Base-by-base conservation (phyloP, 2,329 filamentous ascomycete genomes). In the Lachnellula subtilissima region DNA sequence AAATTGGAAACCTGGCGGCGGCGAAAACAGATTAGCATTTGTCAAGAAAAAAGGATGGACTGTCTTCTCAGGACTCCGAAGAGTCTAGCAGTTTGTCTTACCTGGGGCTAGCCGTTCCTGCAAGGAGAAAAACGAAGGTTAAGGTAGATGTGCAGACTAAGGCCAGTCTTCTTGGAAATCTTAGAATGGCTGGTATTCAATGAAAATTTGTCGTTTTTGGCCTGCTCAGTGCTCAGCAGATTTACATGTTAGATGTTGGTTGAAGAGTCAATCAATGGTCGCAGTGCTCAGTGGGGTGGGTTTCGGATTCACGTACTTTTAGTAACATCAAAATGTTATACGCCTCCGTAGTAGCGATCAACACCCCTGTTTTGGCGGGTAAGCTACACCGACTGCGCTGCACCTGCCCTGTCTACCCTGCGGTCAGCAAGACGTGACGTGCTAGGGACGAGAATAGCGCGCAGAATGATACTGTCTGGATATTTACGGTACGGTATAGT, bases 71-170 rank as follows among this genome's bases (percentile, higher is more conserved):
- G 15, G 7, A 23, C 22, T 45, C 17, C 12, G 14, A 42, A 36
- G 17, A 23, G 47, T 49, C 35, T 47, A 48, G 43, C 28, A 50
- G 51, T 56, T 53, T 60, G 58, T 58, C 58, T 58, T 56, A 51
- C 46, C 40, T 42, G 51, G 51, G 51, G 28, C 45, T 52, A 54
- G 47, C 52, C 45, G 54, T 43, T 49, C 17, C 45, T 23, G 45
- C 22, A 48, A 48, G 45, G 23, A 32, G 23, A 32, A 32, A 25
- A n/a, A 9, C 45, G 28, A 32, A 22, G n/a, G 22, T 32, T 32
- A 17, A 28, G 25, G 9, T 28, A 12, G 2, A n/a, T n/a, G 45
- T 12, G 22, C 22, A 15, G 14, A 48, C 45, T 15, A 23, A 48
- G 5, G 19, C 37, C 32, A 47, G 48, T 53, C 22, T 53, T 47